Conservation (phyloP, 805 yeast genomes). For the Yarrowia hollandica region DNA sequence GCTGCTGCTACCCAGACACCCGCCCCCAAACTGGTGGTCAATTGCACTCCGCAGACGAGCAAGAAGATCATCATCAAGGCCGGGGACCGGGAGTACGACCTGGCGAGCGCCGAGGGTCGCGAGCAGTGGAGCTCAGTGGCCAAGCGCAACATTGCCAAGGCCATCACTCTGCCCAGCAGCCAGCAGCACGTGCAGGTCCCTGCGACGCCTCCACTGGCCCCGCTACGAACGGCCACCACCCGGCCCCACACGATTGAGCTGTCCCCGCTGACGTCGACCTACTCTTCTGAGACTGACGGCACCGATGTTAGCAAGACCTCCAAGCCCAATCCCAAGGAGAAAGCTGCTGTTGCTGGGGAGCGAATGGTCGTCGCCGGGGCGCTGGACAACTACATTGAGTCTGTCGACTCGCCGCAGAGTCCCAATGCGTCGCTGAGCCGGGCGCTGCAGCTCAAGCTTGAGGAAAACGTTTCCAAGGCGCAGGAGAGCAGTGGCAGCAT, state of each 20-base stretch:
- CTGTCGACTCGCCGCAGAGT: slow-evolving; percentile 11
- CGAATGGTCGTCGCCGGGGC: neutral
- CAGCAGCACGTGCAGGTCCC: neutral
- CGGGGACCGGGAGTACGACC: slow-evolving; percentile 23
- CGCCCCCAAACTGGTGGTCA: neutral
- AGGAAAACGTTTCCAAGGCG: slow-evolving; percentile 8
- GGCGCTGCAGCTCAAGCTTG: slow-evolving; percentile 24
- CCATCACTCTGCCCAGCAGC: slow-evolving; percentile 13
- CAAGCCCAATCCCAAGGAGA: neutral
- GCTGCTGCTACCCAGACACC: neutral
- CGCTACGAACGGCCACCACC: neutral
- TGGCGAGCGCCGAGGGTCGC: slow-evolving; percentile 24
- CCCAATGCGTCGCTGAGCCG: slow-evolving; percentile 1
- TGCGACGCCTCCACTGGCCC: neutral
- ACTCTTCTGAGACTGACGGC: slow-evolving; percentile 22
- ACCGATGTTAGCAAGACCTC: slow-evolving; percentile 11
- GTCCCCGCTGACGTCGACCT: slow-evolving; percentile 18
- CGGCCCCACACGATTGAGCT: slow-evolving; percentile 21
- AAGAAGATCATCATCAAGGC: slow-evolving; percentile 29
- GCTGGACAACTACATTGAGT: slow-evolving; percentile 4
- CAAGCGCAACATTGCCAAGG: slow-evolving; percentile 13
- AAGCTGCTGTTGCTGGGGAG: neutral
- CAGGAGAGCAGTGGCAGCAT: slow-evolving; percentile 17
- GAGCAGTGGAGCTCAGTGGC: slow-evolving; percentile 25
- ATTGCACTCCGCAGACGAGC: slow-evolving; percentile 8